Evolutionary conservation across 768 basidiomycete genomes (phyloP).

Genomic region (Boletus rubescentipes): DNA sequence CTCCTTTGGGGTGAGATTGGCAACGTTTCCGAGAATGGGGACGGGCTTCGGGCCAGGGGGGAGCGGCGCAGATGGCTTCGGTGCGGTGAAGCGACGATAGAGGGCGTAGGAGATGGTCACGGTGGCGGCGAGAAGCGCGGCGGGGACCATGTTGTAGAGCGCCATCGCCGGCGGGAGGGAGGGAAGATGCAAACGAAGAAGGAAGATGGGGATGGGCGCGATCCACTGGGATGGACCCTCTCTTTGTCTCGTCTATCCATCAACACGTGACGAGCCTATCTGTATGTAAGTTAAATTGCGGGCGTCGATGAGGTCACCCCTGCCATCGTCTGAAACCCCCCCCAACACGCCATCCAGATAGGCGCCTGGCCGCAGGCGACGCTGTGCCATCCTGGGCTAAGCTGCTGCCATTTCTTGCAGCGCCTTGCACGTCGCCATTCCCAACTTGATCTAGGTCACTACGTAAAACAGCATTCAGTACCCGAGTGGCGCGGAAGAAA

Average conservation of each 20-base stretch:
- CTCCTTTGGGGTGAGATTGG: conserved; percentile 57
- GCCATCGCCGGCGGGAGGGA: conserved; percentile 8
- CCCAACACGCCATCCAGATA: background rate
- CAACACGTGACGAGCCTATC: conserved; percentile 10
- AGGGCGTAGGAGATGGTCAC: conserved; percentile 18
- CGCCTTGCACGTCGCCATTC: too few species aligned
- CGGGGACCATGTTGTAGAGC: conserved; percentile 8
- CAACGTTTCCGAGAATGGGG: conserved; percentile 63
- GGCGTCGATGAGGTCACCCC: too few species aligned
- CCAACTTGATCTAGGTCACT: too few species aligned
- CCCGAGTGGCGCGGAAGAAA: conserved; percentile 2
- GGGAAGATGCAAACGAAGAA: conserved; percentile 21
- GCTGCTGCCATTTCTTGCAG: too few species aligned
- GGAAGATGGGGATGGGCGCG: conserved; percentile 10
- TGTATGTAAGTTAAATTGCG: too few species aligned
- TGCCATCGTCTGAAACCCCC: too few species aligned
- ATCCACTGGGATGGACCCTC: background rate
- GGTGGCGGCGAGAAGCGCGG: conserved; percentile 19
- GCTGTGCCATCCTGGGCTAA: background rate
- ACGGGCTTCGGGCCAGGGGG: conserved; percentile 71
- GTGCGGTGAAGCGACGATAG: conserved; percentile 15
- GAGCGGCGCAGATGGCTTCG: conserved; percentile 36
- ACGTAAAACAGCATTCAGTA: background rate
- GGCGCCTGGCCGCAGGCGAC: background rate
- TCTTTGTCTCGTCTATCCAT: background rate